These are phyloP conservation scores for Fusarium circinatum DNA, from an alignment of 2,329 filamentous ascomycete species.

Conservation along the genomic window DNA sequence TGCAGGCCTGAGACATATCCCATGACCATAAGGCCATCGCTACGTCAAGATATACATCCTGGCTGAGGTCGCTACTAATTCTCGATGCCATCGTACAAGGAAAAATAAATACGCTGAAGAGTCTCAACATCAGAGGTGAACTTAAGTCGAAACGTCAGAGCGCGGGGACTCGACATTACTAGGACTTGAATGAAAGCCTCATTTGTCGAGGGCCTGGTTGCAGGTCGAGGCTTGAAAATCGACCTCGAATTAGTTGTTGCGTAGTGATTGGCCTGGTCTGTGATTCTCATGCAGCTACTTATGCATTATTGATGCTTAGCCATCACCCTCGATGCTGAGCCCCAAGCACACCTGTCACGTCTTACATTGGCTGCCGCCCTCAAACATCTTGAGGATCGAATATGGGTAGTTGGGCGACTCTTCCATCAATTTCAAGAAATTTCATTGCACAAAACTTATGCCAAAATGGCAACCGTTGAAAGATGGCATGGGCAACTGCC, in stretches of 20 bases:
- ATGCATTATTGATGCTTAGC: not conserved
- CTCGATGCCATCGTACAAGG: not conserved
- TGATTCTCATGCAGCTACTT: not conserved
- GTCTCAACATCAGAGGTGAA: not conserved
- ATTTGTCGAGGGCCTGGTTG: not conserved
- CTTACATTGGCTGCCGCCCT: not conserved
- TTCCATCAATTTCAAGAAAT: not conserved
- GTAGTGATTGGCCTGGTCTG: not conserved
- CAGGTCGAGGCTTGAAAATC: not conserved
- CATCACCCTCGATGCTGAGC: not conserved
- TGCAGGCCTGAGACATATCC: not conserved
- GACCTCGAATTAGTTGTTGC: no score
- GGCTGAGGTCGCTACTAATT: not conserved
- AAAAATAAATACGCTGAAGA: rapidly evolving
- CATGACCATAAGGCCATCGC: not conserved
- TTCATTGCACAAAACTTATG: not conserved
- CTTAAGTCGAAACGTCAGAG: not conserved
- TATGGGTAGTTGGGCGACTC: rapidly evolving
- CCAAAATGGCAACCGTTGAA: not conserved
- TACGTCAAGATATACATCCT: not conserved
- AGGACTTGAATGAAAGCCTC: not conserved
- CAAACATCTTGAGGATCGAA: rapidly evolving
- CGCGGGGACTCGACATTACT: not conserved
- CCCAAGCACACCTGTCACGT: not conserved
- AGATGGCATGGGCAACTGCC: not conserved